Evolutionary conservation across 768 basidiomycete genomes (phyloP).

Genomic region (Macrolepiota albuminosa): DNA sequence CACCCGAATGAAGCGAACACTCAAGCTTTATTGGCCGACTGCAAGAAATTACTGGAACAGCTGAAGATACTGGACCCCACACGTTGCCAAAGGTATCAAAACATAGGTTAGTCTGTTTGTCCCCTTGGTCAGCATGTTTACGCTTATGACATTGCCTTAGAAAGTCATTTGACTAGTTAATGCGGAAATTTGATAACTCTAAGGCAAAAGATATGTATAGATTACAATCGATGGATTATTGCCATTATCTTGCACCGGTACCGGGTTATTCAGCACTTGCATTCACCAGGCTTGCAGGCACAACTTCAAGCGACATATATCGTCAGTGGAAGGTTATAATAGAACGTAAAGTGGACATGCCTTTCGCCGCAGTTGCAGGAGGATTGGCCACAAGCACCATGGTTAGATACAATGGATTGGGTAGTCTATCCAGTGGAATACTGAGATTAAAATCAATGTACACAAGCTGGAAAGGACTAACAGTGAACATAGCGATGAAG

Average conservation of each 20-base stretch:
- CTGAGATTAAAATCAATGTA: conserved; percentile 1
- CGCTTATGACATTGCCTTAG: background rate
- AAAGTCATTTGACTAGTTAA: background rate
- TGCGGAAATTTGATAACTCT: background rate
- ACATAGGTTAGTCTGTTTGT: conserved; percentile 42
- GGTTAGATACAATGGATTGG: conserved; percentile 33
- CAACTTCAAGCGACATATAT: conserved; percentile 33
- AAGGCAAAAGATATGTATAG: background rate
- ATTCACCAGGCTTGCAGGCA: conserved; percentile 53
- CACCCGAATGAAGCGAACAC: conserved; percentile 22
- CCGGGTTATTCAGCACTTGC: conserved; percentile 52
- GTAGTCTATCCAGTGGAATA: conserved; percentile 21
- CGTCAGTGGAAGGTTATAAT: background rate
- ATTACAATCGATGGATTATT: background rate
- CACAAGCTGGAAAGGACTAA: conserved; percentile 19
- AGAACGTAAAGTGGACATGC: conserved; percentile 24
- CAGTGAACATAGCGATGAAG: conserved; percentile 30
- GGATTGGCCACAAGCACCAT: conserved; percentile 40
- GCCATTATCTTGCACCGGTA: background rate
- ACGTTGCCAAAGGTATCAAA: conserved; percentile 63
- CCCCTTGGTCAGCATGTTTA: background rate
- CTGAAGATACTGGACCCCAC: conserved; percentile 49
- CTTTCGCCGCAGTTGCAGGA: conserved; percentile 48
- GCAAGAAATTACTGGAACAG: conserved; percentile 39
- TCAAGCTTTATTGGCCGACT: conserved; percentile 19